These are phyloP conservation scores for Brassica incana DNA, from an alignment of 345 rosid species.

Conservation along the genomic window DNA sequence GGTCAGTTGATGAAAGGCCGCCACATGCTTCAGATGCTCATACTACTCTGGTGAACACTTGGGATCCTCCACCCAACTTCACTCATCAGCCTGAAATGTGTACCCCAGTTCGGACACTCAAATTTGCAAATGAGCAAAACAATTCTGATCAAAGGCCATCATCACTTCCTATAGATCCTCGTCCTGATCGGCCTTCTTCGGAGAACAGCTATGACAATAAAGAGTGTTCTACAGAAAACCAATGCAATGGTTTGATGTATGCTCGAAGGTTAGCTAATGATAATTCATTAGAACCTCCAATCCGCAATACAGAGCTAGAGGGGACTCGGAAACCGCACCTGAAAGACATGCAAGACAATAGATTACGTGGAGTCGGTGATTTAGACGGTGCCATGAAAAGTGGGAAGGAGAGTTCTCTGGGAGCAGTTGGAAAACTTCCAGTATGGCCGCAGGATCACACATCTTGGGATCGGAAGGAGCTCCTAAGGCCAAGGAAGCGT, in stretches of 20 bases:
- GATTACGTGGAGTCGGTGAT: conserved; percentile 45
- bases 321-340: conserved; percentile 29
- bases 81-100: conserved; percentile 24
- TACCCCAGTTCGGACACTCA: conserved; percentile 31
- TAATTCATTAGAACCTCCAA: conserved; percentile 33
- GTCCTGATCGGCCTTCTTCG: conserved; percentile 33
- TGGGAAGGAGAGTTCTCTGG: conserved; percentile 55
- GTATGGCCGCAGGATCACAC: conserved; percentile 46
- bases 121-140: conserved; percentile 25
- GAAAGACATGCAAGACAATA: conserved; percentile 57
- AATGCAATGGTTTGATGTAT: conserved; percentile 31
- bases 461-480: no score
- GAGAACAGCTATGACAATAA: conserved; percentile 29
- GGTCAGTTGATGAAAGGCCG: conserved; percentile 61
- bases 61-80: conserved; percentile 45
- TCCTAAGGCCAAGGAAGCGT: no score
- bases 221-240: conserved; percentile 30
- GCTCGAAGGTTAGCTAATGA: conserved; percentile 26
- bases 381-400: conserved; percentile 48
- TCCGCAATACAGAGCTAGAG: conserved; percentile 23
- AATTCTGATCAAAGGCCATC: conserved; percentile 27
- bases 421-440: conserved; percentile 59
- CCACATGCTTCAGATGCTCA: conserved; percentile 38
- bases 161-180: conserved; percentile 26
- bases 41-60: conserved; percentile 15